Conservation (phyloP, 1,139 yeast species). For the Yamadazyma pseudoaaseri region DNA sequence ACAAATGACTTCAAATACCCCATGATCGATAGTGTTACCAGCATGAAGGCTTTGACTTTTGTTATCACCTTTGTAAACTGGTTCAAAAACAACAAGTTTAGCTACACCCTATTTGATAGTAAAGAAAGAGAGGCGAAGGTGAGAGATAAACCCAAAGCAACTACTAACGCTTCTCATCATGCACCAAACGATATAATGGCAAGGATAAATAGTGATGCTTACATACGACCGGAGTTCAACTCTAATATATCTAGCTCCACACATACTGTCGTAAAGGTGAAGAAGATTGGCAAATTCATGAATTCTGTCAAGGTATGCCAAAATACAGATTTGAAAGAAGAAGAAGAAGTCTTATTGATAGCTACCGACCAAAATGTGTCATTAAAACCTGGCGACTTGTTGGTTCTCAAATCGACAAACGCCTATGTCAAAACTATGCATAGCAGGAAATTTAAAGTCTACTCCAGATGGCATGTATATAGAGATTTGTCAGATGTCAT, state of each 20-base stretch:
- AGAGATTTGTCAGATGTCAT: slow-evolving; percentile 10
- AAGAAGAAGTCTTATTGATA: slow-evolving; percentile 14
- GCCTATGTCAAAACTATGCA: slow-evolving; percentile 8
- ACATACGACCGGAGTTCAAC: slow-evolving; percentile 12
- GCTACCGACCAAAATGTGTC: slow-evolving; percentile 19
- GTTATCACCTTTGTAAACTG: slow-evolving; percentile 16
- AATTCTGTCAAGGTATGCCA: slow-evolving; percentile 16
- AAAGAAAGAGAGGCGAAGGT: too few species aligned
- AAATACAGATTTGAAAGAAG: slow-evolving; percentile 6
- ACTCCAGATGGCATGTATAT: slow-evolving; percentile 16
- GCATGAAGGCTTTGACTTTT: not conserved
- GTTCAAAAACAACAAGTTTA: slow-evolving; percentile 22
- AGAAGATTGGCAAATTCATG: slow-evolving; percentile 22
- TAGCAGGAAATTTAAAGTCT: slow-evolving; percentile 7
- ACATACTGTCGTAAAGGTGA: slow-evolving; percentile 14
- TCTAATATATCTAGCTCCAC: slow-evolving; percentile 14
- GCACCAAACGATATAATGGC: not conserved
- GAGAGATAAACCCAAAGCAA: not conserved
- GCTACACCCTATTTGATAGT: slow-evolving; percentile 16
- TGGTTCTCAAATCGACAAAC: slow-evolving; percentile 10
- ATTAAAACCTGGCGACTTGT: slow-evolving; percentile 6
- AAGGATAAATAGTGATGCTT: slow-evolving; percentile 1
- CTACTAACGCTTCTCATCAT: not conserved
- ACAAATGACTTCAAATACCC: not conserved
- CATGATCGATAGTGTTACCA: not conserved